A percentile compares a stretch with the other conserved stretches of the same genome.
Evolutionary conservation across 352 stramenopile genomes (phyloP).

Genomic region (Globisporangium rhizosaccharum): DNA sequence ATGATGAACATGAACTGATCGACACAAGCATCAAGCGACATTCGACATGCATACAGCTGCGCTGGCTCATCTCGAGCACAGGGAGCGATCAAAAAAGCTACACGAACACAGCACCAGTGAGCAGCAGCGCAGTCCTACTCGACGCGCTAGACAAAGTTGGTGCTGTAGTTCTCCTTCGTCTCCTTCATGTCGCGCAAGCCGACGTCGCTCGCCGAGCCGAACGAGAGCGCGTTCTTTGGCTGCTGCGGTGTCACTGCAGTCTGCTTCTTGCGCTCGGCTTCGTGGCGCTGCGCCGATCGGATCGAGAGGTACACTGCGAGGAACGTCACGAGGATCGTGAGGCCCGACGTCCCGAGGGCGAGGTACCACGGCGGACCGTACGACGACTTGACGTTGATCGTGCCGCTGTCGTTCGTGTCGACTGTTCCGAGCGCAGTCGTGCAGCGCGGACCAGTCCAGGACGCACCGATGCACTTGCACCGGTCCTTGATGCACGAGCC

Average conservation of each 20-base stretch:
- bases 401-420: conserved; percentile 2
- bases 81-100: background rate
- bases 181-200: conserved; percentile 9
- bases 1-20: too few relatives aligned
- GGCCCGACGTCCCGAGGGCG: background rate
- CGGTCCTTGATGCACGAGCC: conserved; percentile 29
- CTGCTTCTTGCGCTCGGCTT: conserved; percentile 9
- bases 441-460: conserved; percentile 47
- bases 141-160: conserved; percentile 26
- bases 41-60: too few relatives aligned
- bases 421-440: conserved; percentile 16
- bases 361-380: conserved; percentile 13
- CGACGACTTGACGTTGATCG: conserved; percentile 10
- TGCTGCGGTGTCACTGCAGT: conserved; percentile 15
- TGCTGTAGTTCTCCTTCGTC: conserved; percentile 30
- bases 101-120: background rate
- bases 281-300: conserved; percentile 2
- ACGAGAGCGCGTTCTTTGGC: conserved; percentile 14
- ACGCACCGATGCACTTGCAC: conserved; percentile 29
- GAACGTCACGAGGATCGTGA: conserved; percentile 9
- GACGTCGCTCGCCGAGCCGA: conserved; percentile 17
- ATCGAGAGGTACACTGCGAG: conserved; percentile 8
- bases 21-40: too few relatives aligned
- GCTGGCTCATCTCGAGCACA: too few relatives aligned
- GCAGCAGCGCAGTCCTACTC: background rate